Conservation (phyloP, 148 eudicot genomes). For the Silene uniflora region DNA sequence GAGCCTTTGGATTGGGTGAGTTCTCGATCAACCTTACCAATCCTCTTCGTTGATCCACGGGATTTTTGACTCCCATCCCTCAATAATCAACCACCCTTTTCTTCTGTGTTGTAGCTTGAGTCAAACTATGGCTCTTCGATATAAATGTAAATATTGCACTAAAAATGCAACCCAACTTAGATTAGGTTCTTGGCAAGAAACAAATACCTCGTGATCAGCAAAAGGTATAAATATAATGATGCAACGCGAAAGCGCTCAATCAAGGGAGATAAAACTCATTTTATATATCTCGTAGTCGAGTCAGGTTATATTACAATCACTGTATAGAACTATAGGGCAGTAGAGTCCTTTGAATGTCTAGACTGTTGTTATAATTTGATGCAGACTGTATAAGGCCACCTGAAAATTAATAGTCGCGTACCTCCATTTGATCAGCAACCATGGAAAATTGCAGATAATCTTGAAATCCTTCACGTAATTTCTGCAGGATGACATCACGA, state of each 20-base stretch:
- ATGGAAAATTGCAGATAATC: neutral
- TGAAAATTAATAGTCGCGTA: neutral
- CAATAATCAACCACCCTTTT: neutral
- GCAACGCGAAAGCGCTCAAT: neutral
- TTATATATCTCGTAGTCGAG: neutral
- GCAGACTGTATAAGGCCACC: neutral
- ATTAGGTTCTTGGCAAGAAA: slow-evolving; percentile 1
- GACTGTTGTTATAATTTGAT: neutral
- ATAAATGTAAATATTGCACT: slow-evolving; percentile 20
- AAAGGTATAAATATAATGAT: neutral
- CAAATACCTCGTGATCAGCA: neutral
- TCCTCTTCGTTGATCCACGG: slow-evolving; percentile 63
- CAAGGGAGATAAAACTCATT: neutral
- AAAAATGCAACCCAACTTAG: neutral
- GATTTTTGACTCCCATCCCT: slow-evolving; percentile 35
- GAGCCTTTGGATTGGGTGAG: slow-evolving; percentile 42
- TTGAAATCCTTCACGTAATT: neutral
- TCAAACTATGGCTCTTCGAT: slow-evolving; percentile 2
- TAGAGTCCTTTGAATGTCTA: slow-evolving; percentile 8
- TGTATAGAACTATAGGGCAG: neutral
- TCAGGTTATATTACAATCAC: slow-evolving; percentile 4
- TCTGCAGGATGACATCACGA: neutral
- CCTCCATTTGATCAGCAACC: neutral
- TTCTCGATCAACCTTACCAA: slow-evolving; percentile 28
- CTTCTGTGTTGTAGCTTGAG: neutral